These are phyloP conservation scores for Boletus insuetus DNA, from an alignment of 768 basidiomycete genomes.

Conservation along the genomic window DNA sequence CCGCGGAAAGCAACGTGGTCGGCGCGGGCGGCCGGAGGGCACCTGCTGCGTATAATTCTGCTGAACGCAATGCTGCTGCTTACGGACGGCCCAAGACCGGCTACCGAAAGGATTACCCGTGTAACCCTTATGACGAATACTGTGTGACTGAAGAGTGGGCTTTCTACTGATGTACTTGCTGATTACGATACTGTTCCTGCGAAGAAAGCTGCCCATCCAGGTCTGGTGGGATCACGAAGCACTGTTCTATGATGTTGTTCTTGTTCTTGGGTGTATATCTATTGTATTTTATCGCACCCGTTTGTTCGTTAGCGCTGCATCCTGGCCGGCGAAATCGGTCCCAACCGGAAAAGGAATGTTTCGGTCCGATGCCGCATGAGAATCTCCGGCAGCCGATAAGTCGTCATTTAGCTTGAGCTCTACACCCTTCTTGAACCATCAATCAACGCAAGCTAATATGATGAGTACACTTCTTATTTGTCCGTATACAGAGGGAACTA, in stretches of 20 bases:
- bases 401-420: constrained; percentile 16
- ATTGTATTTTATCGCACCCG: constrained; percentile 19
- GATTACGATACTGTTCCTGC: background rate
- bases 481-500: constrained; percentile 22
- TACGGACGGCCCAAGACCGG: constrained; percentile 30
- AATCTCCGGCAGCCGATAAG: constrained; percentile 8
- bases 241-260: constrained; percentile 8
- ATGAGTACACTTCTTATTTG: constrained; percentile 47
- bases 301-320: constrained; percentile 1
- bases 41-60: constrained; percentile 18
- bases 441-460: constrained; percentile 40
- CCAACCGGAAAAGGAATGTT: constrained; percentile 19
- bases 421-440: constrained; percentile 13
- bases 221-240: constrained; percentile 4
- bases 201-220: constrained; percentile 2
- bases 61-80: constrained; percentile 31
- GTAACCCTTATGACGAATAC: constrained; percentile 56
- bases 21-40: constrained; percentile 31
- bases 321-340: constrained; percentile 6
- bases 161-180: constrained; percentile 36
- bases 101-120: constrained; percentile 47
- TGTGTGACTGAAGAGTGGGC: constrained; percentile 74
- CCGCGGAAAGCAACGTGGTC: constrained; percentile 33
- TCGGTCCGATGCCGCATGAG: constrained; percentile 12
- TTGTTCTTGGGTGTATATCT: constrained; percentile 17